Evolutionary conservation across 768 basidiomycete species (phyloP), one percentile per base, ranked within the genome.

Genomic region (Leucosporidium scottii): DNA sequence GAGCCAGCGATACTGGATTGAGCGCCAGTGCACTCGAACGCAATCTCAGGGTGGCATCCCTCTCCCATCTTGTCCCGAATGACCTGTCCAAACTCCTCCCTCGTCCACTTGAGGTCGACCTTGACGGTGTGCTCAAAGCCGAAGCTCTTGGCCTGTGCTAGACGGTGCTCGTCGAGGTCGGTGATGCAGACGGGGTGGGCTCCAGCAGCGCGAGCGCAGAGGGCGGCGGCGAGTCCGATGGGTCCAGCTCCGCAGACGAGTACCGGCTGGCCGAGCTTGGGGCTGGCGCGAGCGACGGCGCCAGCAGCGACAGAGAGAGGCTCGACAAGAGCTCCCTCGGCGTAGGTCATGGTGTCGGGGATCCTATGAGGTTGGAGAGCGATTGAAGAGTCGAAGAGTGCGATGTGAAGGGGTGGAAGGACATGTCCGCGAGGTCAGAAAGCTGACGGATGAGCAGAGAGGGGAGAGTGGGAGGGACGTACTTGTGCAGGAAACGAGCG

Each of bases 181-280:
- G 80, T 81, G 67, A 81, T 79, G 58, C 80, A 78, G 66, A 81
- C 79, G 21, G 80, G 80, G 15, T 74, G 68, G 39, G 78, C 79
- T 3, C 80, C 80, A 12, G 79, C 77, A 9, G 80, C 80, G 48
- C 75, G 76, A 30, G 77, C 76, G 13, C 78, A 76, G 12, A 79
- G 73, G 15, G 80, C 76, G 47, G 79, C 77, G 63, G 81, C 75
- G 48, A 81, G 74, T 49, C 80, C 80, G 67, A 81, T 80, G 15
- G 80, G 79, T 23, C 80, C 80, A 20, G 79, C 79, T 47, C 79
- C 79, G 76, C 78, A 78, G 64, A 81, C 78, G 20, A 80, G 73
- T 1, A 80, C 58, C 0, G 79, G 78, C 69, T 81, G 79, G 34
- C 80, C 80, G 9, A 81, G 73, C 39, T 62, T 71, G 27, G 79